A percentile compares a stretch with the other conserved stretches of the same genome.
These are phyloP conservation scores for Crithidia bombi DNA, from an alignment of 208 protist genomes.

Conservation along the genomic window DNA sequence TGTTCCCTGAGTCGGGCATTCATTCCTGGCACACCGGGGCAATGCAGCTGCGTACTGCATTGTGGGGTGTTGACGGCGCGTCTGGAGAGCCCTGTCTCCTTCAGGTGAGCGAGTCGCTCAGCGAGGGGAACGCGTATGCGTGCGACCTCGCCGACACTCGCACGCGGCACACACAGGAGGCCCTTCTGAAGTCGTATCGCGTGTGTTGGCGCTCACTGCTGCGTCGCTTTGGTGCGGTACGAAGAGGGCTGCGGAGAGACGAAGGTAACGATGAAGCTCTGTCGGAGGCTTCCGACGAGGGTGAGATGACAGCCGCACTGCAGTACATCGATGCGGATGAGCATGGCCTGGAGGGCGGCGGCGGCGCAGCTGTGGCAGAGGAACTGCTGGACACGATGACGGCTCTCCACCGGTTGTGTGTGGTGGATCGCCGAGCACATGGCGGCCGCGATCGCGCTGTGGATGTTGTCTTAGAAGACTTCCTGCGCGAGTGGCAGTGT, in stretches of 20 bases:
- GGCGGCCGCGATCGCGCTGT: not conserved
- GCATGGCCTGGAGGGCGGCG: not conserved
- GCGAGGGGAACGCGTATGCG: not conserved
- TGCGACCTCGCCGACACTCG: not conserved
- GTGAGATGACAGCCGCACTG: not conserved
- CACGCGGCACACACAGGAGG: not conserved
- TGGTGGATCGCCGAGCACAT: not conserved
- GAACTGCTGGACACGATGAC: not conserved
- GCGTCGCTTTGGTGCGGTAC: not conserved
- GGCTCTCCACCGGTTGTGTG: conserved; percentile 8
- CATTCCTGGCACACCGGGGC: conserved; percentile 16
- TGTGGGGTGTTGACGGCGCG: conserved; percentile 44
- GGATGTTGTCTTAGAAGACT: not conserved
- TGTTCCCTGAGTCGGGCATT: conserved; percentile 41
- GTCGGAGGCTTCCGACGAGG: not conserved
- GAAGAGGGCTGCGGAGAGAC: not conserved
- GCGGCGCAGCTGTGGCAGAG: not conserved
- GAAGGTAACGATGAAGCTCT: not conserved
- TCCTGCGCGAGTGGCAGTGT: not conserved
- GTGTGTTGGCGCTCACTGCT: conserved; percentile 7
- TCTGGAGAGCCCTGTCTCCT: conserved; percentile 29
- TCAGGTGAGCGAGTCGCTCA: conserved; percentile 17
- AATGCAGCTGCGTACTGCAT: conserved; percentile 23
- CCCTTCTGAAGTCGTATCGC: conserved; percentile 2
- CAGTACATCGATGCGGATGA: not conserved